Evolutionary conservation across 2,329 filamentous ascomycete species (phyloP), one percentile per base, ranked within the genome.

Genomic region (Teratosphaeria nubilosa): DNA sequence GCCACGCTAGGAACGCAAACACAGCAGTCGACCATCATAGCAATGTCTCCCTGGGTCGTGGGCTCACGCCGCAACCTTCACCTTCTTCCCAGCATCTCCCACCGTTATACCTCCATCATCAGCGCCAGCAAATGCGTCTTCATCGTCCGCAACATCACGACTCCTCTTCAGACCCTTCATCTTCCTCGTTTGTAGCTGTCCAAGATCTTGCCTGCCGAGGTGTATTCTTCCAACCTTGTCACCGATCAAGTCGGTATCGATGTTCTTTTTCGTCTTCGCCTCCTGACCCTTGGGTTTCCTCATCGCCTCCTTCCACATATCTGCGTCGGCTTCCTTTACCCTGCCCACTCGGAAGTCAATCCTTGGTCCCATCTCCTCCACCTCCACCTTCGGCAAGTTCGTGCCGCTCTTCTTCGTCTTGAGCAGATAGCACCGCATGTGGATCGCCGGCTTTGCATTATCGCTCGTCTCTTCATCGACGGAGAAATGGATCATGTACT

Each of bases 131-230:
- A 61, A 57, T 13, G 55, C 65, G 9, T 65, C 66, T 55, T 81
- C 83, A 50, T 80, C 80, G 55, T 76, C 78, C 55, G 81, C 79
- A 25, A 83, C 76, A 62, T 85, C 85, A 57, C 90, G 83, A 63
- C 82, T 85, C 64, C 94, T 82, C 83, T 97, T 99, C 65, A 99
- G 75, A 65, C 91, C 94, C 85, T 99, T 99, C 91, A 99, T 97
- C 84, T 99, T 99, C 71, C 94, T 86, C 56, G 91, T 95, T 80
- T 99, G 94, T 74, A 99, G 75, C 67, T 87, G 83, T 70, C 80
- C 81, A 59, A 99, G 81, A 76, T 99, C 91, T 76, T 96, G 91
- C 78, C 87, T 90, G 69, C 88, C 90, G 60, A 95, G 76, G 74
- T 99, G 94, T 63, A 99, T 88, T 66, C 91, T 86, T 63, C 92